Conservation (phyloP, 129 eudicot species). For the Lactuca saligna region DNA sequence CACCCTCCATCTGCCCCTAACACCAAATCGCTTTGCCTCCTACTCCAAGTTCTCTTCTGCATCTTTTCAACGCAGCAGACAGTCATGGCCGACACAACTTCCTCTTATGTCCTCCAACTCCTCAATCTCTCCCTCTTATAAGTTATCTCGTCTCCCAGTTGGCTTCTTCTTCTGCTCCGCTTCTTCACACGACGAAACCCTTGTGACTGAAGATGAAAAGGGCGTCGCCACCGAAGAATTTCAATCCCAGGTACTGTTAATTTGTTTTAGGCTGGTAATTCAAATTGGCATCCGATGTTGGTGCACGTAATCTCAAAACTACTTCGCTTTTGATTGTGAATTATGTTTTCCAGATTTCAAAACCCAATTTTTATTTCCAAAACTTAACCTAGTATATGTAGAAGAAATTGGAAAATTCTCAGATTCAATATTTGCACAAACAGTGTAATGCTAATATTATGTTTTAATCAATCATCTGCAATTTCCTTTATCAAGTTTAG, state of each 20-base stretch:
- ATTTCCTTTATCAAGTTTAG: background rate
- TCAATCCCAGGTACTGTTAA: slow-evolving; percentile 29
- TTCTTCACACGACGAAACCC: slow-evolving; percentile 36
- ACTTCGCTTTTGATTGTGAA: background rate
- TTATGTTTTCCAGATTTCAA: background rate
- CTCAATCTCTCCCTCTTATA: slow-evolving; percentile 12
- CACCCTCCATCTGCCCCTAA: background rate
- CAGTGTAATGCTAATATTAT: background rate
- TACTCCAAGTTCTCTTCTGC: slow-evolving; percentile 21
- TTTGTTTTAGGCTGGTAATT: background rate
- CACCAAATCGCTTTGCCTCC: background rate
- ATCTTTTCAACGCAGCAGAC: slow-evolving; percentile 17
- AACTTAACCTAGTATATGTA: slow-evolving; percentile 3
- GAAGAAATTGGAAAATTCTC: background rate
- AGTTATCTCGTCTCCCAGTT: slow-evolving; percentile 21
- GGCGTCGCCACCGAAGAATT: slow-evolving; percentile 23
- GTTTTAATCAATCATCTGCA: background rate
- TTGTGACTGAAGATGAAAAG: slow-evolving; percentile 25
- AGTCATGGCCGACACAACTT: slow-evolving; percentile 26
- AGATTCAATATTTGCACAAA: background rate
- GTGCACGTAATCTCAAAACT: background rate
- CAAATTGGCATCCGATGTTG: background rate
- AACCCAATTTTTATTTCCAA: slow-evolving; percentile 1
- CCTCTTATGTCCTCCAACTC: slow-evolving; percentile 19
- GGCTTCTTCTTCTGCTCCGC: slow-evolving; percentile 15